Conservation (phyloP, 148 eudicot species). For the Chenopodium quinoa region DNA sequence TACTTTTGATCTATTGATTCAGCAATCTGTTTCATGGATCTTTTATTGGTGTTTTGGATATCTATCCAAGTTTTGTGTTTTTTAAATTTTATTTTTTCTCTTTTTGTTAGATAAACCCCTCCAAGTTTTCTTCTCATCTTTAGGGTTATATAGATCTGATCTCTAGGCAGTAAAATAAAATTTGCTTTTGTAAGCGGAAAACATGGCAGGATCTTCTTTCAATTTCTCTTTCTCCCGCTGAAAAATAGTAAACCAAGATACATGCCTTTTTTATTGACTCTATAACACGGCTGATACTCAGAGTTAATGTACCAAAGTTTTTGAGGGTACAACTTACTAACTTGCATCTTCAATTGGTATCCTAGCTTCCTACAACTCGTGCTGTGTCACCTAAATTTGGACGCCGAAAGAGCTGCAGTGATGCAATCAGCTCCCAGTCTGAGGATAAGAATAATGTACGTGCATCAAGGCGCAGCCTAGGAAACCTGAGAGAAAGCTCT, state of each 20-base stretch:
- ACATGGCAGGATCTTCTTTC: background rate
- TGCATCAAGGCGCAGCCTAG: constrained; percentile 63
- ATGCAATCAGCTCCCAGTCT: constrained; percentile 40
- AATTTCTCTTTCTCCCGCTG: background rate
- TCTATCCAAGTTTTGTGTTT: background rate
- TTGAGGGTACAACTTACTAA: constrained; percentile 21
- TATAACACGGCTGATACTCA: constrained; percentile 4
- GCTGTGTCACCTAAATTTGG: constrained; percentile 80
- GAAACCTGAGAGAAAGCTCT: constrained; percentile 40
- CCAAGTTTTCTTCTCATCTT: no score
- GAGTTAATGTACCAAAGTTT: background rate
- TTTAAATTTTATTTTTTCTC: background rate
- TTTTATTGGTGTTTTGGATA: background rate
- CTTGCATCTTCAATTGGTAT: constrained; percentile 21
- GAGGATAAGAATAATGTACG: constrained; percentile 47
- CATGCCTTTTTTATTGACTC: background rate
- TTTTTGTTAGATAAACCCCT: background rate
- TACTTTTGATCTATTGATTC: background rate
- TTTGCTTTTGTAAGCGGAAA: constrained; percentile 12
- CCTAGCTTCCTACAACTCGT: constrained; percentile 58
- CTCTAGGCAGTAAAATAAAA: background rate
- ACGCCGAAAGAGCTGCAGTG: constrained; percentile 85
- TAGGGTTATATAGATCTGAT: background rate
- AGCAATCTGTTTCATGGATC: background rate
- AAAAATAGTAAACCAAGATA: background rate